Evolutionary conservation across 2,329 filamentous ascomycete species (phyloP).

Genomic region (Sclerotinia minor): DNA sequence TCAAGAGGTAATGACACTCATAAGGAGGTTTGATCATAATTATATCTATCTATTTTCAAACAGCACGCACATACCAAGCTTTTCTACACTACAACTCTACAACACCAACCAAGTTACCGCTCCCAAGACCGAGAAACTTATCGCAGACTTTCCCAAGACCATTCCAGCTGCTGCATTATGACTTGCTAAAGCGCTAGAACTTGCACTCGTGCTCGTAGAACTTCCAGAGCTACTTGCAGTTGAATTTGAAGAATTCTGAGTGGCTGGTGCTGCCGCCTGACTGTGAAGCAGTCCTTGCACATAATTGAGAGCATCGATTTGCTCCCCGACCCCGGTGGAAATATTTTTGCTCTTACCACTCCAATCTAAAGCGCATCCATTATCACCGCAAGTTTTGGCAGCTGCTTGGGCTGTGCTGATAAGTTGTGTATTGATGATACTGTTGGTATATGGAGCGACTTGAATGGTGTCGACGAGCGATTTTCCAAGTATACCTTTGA

Average conservation of each 20-base stretch:
- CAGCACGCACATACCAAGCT: not conserved
- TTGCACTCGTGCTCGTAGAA: constrained; percentile 1
- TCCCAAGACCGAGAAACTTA: constrained; percentile 8
- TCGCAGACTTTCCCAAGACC: not conserved
- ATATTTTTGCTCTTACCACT: constrained; percentile 53
- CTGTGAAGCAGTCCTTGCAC: constrained; percentile 46
- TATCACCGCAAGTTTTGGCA: constrained; percentile 61
- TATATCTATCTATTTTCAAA: not conserved
- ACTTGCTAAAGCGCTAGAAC: not conserved
- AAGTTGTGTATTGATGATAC: constrained; percentile 58
- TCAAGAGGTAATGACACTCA: not conserved
- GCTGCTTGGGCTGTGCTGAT: constrained; percentile 59
- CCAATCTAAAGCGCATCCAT: constrained; percentile 68
- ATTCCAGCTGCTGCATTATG: constrained; percentile 6
- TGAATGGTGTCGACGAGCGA: constrained; percentile 63
- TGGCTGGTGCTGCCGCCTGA: constrained; percentile 43
- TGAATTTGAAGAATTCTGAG: constrained; percentile 48
- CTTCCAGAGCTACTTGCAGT: constrained; percentile 16
- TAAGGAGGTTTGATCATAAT: not conserved
- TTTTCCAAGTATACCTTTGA: constrained; percentile 69
- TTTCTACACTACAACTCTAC: constrained; percentile 12
- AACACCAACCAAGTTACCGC: constrained; percentile 4
- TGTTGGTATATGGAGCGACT: constrained; percentile 59
- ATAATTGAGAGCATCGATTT: constrained; percentile 55
- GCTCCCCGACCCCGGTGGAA: constrained; percentile 47